Conservation (phyloP, 768 basidiomycete genomes). For the Collybia nuda region DNA sequence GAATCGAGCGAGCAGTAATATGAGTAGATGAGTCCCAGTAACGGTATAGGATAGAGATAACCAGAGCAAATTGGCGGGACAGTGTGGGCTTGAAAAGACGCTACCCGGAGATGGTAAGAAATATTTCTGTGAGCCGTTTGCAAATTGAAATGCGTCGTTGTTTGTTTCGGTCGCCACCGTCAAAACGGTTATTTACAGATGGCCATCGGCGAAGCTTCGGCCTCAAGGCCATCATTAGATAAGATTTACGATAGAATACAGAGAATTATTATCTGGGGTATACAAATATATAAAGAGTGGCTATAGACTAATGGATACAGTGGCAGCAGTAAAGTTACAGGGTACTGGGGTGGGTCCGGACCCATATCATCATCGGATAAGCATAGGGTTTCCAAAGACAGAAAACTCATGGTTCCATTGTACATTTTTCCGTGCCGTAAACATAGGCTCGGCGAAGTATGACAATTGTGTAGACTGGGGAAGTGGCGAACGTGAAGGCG, state of each 20-base stretch:
- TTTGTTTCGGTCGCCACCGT: neutral
- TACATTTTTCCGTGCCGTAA: neutral
- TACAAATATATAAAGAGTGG: too few relatives aligned
- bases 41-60: neutral
- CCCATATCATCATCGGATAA: too few relatives aligned
- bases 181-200: too few relatives aligned
- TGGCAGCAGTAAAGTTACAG: too few relatives aligned
- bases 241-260: too few relatives aligned
- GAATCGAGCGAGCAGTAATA: conserved; percentile 2
- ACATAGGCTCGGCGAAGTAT: neutral
- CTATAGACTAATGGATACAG: too few relatives aligned
- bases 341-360: too few relatives aligned
- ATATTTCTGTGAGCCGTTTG: neutral
- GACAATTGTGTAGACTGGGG: neutral
- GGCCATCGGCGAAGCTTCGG: too few relatives aligned
- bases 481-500: neutral
- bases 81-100: neutral
- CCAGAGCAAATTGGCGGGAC: neutral
- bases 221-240: too few relatives aligned
- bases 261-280: too few relatives aligned
- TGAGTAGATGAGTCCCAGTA: neutral
- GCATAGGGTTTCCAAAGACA: neutral
- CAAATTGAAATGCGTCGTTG: neutral
- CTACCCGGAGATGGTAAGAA: neutral
- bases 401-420: neutral